Evolutionary conservation across 2,329 filamentous ascomycete genomes (phyloP), one percentile per base, ranked within the genome.

Genomic region (Phialophora tarda): DNA sequence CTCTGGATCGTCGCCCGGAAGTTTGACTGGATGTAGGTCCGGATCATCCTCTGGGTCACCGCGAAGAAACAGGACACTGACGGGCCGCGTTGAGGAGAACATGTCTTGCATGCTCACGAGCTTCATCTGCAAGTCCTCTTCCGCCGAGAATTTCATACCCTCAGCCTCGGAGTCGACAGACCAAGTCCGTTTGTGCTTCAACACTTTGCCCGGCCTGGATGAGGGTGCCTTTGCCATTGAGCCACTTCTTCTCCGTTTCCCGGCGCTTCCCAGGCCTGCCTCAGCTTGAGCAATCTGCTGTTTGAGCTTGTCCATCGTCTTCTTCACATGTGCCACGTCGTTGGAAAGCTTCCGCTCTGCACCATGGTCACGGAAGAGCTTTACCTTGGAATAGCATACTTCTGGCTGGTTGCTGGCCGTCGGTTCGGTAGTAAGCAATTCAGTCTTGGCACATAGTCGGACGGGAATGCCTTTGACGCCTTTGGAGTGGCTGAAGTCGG

Each of bases 391-490:
- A 78, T 90, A 98, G 77, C 91, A 94, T 24, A 97, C 89, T 77
- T 98, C 93, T 1, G 87, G 81, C 17, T 80, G 68, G 51, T 68
- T 69, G 59, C 56, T 65, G 21, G 62, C 38, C 11, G 55, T 41
- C 5, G 83, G 79, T 28, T 84, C 84, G 17, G 83, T 79, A 0
- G 84, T 80, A 1, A 94, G 66, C 11, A 89, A 79, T 70, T 91
- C 90, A 0, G 95, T 98, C 79, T 98, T 98, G 14, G 93, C 89
- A 77, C 94, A 98, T 0, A 98, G 85, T 63, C 95, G 85, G 4
- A 99, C 93, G 0, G 95, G 94, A 71, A 98, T 97, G 41, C 95
- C 95, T 79, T 98, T 99, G 57, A 99, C 95, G 54, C 95, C 95
- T 76, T 99, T 99, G 10, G 95, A 98, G 76, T 98, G 95, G 77